Conservation (phyloP, 73 alveolate species). For the Tetrahymena borealis region DNA sequence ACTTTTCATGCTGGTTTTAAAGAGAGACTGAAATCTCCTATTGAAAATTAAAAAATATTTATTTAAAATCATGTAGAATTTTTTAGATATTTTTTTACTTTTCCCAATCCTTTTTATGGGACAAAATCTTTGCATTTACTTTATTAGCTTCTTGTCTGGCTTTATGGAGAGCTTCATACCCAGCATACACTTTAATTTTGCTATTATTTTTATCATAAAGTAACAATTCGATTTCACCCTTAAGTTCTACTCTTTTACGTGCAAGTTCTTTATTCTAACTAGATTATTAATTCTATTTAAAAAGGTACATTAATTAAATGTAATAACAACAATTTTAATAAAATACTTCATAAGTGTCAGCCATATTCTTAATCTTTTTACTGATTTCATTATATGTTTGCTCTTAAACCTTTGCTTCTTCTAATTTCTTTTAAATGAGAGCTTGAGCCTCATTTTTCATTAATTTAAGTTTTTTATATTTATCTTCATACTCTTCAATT, state of each 20-base stretch:
- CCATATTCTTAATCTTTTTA: neutral
- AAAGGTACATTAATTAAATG: neutral
- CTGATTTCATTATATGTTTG: neutral
- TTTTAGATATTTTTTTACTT: neutral
- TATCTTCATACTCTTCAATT: neutral
- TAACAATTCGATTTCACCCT: neutral
- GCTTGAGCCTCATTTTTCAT: neutral
- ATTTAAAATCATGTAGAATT: neutral
- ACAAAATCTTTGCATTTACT: neutral
- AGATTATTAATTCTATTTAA: neutral
- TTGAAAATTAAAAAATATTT: neutral
- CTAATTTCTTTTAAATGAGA: neutral
- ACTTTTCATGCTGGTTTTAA: neutral
- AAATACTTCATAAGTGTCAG: neutral
- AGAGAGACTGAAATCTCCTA: neutral
- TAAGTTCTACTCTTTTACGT: neutral
- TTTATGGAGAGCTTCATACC: neutral
- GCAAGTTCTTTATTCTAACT: neutral
- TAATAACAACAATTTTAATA: neutral
- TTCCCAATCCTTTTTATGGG: neutral
- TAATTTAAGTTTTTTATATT: neutral
- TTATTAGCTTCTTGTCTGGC: neutral
- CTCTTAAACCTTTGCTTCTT: neutral
- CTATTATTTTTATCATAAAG: neutral
- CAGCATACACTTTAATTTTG: neutral